These are phyloP conservation scores for Noccaea caerulescens DNA, from an alignment of 345 rosid genomes.

Conservation along the genomic window DNA sequence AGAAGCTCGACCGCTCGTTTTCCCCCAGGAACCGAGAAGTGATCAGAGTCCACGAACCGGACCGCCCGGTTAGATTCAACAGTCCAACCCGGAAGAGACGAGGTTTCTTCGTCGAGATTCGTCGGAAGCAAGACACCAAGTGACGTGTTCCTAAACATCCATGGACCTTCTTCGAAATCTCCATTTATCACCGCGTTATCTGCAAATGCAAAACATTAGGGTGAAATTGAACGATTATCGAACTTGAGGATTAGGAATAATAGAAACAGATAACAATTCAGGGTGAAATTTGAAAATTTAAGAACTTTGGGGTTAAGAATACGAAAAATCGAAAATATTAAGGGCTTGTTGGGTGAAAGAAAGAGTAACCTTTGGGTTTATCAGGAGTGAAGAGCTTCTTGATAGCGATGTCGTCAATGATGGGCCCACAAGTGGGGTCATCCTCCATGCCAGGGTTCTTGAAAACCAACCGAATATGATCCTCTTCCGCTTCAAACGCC, in stretches of 20 bases:
- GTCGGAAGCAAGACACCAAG: slow-evolving; percentile 91
- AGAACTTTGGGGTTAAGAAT: neutral
- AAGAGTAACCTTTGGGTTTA: slow-evolving; percentile 61
- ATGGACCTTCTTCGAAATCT: slow-evolving; percentile 92
- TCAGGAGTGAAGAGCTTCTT: slow-evolving; percentile 88
- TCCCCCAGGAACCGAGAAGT: slow-evolving; percentile 78
- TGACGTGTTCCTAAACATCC: slow-evolving; percentile 86
- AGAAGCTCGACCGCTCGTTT: slow-evolving; percentile 87
- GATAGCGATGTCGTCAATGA: slow-evolving; percentile 82
- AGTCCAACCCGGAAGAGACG: slow-evolving; percentile 92
- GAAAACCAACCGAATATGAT: slow-evolving; percentile 57
- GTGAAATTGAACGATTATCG: neutral
- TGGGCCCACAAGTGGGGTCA: slow-evolving; percentile 98
- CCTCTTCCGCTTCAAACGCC: slow-evolving; percentile 85
- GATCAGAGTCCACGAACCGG: slow-evolving; percentile 84
- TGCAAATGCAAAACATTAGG: slow-evolving; percentile 33
- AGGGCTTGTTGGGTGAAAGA: neutral
- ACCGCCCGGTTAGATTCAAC: slow-evolving; percentile 92
- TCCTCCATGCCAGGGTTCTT: slow-evolving; percentile 97
- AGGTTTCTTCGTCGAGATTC: slow-evolving; percentile 81
- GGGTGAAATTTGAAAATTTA: neutral
- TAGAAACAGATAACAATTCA: neutral
- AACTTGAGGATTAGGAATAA: neutral
- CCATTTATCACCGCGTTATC: slow-evolving; percentile 88
- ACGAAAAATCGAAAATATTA: neutral